phyloP scores from a whole-genome alignment of 192 early-diverging fungal species.

The Coemansia sp. region DNA sequence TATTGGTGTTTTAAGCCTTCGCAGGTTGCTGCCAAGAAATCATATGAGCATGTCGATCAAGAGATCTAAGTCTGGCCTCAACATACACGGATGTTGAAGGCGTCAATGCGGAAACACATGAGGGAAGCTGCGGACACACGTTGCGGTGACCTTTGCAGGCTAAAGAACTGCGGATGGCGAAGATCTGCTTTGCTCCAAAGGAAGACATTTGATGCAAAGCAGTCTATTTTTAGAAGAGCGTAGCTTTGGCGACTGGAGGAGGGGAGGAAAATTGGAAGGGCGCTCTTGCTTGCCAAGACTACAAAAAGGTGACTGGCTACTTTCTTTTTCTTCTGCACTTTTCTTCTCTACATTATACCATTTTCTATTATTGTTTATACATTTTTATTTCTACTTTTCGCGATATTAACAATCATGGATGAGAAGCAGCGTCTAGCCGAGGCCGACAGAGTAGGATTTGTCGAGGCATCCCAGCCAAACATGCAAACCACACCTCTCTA shows the following conservation, averaged over 20 bases:
- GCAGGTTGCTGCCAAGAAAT: background rate
- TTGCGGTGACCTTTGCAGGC: background rate
- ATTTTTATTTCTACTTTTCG: background rate
- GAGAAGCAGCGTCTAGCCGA: slow-evolving; percentile 9
- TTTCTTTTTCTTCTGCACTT: background rate
- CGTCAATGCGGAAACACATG: background rate
- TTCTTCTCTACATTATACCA: background rate
- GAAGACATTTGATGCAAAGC: background rate
- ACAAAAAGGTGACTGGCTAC: background rate
- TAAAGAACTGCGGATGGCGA: background rate
- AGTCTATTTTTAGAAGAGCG: background rate
- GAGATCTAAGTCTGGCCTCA: background rate
- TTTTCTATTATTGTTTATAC: background rate
- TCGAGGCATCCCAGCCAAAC: background rate
- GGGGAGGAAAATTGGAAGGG: background rate
- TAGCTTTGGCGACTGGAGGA: background rate
- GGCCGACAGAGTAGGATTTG: background rate
- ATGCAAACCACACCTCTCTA: slow-evolving; percentile 2
- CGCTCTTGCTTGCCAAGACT: background rate
- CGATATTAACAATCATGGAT: background rate
- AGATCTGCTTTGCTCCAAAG: background rate
- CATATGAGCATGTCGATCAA: background rate
- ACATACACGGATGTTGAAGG: background rate
- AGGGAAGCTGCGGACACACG: background rate
- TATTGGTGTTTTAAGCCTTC: background rate